phyloP scores from a whole-genome alignment of 768 basidiomycete species.

The Exsudoporus frostii region DNA sequence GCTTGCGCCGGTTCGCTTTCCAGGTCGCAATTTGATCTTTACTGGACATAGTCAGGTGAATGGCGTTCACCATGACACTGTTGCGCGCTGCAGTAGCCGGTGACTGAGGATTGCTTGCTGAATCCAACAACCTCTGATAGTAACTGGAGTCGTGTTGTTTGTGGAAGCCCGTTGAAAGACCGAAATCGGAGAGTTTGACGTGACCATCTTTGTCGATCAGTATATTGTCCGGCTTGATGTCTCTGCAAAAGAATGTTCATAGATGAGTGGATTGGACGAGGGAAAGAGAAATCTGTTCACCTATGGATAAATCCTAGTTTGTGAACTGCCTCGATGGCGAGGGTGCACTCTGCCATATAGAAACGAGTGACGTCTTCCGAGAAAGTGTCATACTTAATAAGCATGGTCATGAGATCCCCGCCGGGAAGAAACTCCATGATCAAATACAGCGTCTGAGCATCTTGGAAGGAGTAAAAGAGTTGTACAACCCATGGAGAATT shows the following conservation, averaged over 20 bases:
- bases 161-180: conserved; percentile 98
- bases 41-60: conserved; percentile 91
- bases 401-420: conserved; percentile 99
- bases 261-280: background rate
- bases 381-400: conserved; percentile 99
- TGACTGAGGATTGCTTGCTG: conserved; percentile 45
- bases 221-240: conserved; percentile 99
- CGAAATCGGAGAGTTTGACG: conserved; percentile 97
- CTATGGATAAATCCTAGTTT: conserved; percentile 97
- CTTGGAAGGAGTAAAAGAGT: conserved; percentile 98
- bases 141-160: conserved; percentile 96
- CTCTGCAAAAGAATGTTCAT: conserved; percentile 45
- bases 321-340: conserved; percentile 98
- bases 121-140: conserved; percentile 85
- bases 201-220: conserved; percentile 90
- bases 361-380: conserved; percentile 97
- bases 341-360: conserved; percentile 97
- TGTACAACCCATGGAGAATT: conserved; percentile 97
- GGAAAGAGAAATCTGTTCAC: conserved; percentile 36
- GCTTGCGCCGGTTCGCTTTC: conserved; percentile 96
- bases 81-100: conserved; percentile 62
- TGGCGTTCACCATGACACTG: conserved; percentile 96
- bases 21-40: conserved; percentile 96
- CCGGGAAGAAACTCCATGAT: conserved; percentile 99
- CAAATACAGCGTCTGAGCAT: conserved; percentile 85